Base-by-base conservation (phyloP, 345 rosid genomes). In the Draba incana region DNA sequence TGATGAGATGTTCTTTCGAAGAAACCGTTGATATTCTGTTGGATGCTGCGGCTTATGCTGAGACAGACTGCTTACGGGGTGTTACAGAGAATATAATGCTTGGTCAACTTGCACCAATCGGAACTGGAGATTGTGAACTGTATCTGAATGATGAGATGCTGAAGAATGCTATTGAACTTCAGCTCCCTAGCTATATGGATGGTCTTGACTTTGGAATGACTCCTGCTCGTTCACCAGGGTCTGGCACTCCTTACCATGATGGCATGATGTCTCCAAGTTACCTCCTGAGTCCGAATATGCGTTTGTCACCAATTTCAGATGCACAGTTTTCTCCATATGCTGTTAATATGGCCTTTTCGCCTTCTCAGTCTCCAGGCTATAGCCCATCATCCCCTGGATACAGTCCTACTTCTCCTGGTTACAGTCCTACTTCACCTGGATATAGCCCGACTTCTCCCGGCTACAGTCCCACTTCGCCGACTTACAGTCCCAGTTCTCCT, bases 1-100 rank as follows among this genome's bases (percentile, higher is more conserved):
- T 93, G 84, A 93, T 93, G 97, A 91, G 99, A 58, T 93, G 99
- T 74, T 93, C 96, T 20, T 93, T 93, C 60, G 99, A 93, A 82
- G 99, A 93, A 81, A 93, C 99, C 8, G 99, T 93, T 30, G 99
- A 90, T 80, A 93, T 91, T 78, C 89, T 93, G 58, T 90, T 93
- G 39, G 97, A 93, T 86, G 99, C 97, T 66, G 97, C 99, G 15
- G 97, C 88, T 27, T 91, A 84, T 77, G 97, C 97, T 11, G 99
- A 93, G 81, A 62, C 89, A 2, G 99, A 93, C 76, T 64, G 81
- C 76, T 73, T 91, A 71, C 83, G 85, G 62, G 99, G 98, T 41
- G 99, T 93, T 13, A 93, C 99, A 3, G 99, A 93, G 71, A 93
- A 93, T 76, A 93, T 93, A 64, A 93, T 93, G 96, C 65, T 93